These are phyloP conservation scores for Alternaria hordeiaustralica DNA, from an alignment of 2,329 filamentous ascomycete species.

Conservation along the genomic window DNA sequence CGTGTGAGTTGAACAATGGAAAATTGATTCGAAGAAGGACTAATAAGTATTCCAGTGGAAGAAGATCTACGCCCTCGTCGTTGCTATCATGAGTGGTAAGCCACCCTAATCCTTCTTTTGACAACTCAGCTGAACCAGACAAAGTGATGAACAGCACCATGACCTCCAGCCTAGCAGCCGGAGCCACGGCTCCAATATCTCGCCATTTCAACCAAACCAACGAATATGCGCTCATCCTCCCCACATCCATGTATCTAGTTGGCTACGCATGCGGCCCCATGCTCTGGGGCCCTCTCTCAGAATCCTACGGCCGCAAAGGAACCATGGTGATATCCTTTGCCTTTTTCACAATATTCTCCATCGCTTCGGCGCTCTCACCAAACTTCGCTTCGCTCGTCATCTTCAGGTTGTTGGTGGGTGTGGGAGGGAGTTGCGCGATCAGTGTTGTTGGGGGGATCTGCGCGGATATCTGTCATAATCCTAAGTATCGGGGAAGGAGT, in stretches of 20 bases:
- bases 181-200: conserved; percentile 65
- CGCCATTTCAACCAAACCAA: conserved; percentile 63
- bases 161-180: conserved; percentile 67
- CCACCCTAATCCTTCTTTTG: background rate
- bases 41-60: conserved; percentile 51
- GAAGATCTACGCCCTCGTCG: conserved; percentile 62
- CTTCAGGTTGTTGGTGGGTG: conserved; percentile 53
- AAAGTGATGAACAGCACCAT: conserved; percentile 69
- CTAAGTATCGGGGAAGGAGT: conserved; percentile 45
- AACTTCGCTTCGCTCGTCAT: conserved; percentile 54
- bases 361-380: conserved; percentile 53
- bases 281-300: conserved; percentile 53
- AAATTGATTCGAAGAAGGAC: background rate
- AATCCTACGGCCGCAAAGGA: conserved; percentile 54
- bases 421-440: conserved; percentile 58
- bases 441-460: conserved; percentile 67
- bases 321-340: conserved; percentile 60
- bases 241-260: conserved; percentile 59
- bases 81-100: conserved; percentile 63
- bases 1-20: conserved; percentile 21
- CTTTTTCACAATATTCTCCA: conserved; percentile 54
- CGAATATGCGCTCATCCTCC: conserved; percentile 53
- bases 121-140: background rate
- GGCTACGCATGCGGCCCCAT: conserved; percentile 56
- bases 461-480: conserved; percentile 69